Conservation (phyloP, 495 filamentous ascomycete genomes). For the Podospora appendiculata region DNA sequence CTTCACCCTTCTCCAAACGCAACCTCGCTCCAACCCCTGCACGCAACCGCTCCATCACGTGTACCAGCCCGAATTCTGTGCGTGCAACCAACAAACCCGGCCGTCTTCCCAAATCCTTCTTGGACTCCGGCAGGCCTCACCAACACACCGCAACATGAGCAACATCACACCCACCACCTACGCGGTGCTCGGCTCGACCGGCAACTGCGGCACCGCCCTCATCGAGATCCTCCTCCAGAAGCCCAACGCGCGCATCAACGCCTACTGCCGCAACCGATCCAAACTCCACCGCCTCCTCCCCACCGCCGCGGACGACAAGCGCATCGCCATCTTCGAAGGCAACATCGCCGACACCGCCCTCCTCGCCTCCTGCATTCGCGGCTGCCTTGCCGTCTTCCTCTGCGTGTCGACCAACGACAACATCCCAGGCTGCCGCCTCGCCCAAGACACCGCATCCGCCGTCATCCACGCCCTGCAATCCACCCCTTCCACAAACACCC, state of each 20-base stretch:
- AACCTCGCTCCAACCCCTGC: too few species aligned
- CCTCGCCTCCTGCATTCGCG: constrained; percentile 23
- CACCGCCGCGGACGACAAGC: constrained; percentile 9
- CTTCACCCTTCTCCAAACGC: too few species aligned
- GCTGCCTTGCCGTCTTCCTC: constrained; percentile 26
- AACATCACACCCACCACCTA: constrained; percentile 4
- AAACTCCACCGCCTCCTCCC: constrained; percentile 30
- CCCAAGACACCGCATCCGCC: too few species aligned
- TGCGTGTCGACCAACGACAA: constrained; percentile 20
- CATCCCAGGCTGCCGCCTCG: too few species aligned
- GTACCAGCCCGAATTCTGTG: too few species aligned
- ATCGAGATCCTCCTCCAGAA: constrained; percentile 27
- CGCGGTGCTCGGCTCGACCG: constrained; percentile 20
- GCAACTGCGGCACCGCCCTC: constrained; percentile 21
- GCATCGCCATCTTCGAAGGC: constrained; percentile 30
- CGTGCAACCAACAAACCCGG: too few species aligned
- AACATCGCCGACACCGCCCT: constrained; percentile 27
- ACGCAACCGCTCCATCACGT: too few species aligned
- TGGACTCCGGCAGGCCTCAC: too few species aligned
- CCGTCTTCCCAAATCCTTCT: too few species aligned
- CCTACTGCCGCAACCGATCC: constrained; percentile 29
- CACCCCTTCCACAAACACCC: neutral
- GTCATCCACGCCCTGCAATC: constrained; percentile 19
- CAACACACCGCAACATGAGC: constrained; percentile 7
- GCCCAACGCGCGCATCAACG: constrained; percentile 19